A percentile compares a stretch with the other conserved stretches of the same genome.
Evolutionary conservation across 768 basidiomycete species (phyloP).

Genomic region (Saitozyma sp.): DNA sequence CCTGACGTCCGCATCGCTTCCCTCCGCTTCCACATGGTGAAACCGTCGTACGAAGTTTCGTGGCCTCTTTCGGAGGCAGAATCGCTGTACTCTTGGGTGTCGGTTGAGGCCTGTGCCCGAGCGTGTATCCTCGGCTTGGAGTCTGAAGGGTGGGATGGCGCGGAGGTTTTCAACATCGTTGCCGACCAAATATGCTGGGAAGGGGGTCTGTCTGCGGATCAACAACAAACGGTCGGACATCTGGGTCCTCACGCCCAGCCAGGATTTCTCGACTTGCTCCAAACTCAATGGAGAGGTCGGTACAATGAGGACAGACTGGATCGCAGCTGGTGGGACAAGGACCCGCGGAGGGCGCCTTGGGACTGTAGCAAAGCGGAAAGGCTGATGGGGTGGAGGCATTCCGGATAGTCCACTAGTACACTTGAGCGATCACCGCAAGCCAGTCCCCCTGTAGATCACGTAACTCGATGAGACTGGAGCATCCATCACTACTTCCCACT

Average conservation of each 20-base stretch:
- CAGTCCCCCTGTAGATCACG: too few species aligned
- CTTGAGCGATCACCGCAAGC: too few species aligned
- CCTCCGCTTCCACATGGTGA: constrained; percentile 57
- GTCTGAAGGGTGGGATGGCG: constrained; percentile 55
- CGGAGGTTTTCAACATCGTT: constrained; percentile 69
- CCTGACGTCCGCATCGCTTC: constrained; percentile 66
- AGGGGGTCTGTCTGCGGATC: constrained; percentile 18
- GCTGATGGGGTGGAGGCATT: constrained; percentile 62
- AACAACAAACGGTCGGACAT: too few species aligned
- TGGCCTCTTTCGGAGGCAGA: background rate
- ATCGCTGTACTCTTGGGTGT: constrained; percentile 68
- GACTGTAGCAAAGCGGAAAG: constrained; percentile 66
- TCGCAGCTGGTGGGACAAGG: constrained; percentile 9
- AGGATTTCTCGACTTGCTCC: constrained; percentile 5
- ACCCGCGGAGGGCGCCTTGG: constrained; percentile 60
- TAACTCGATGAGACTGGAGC: too few species aligned
- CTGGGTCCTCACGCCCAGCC: background rate
- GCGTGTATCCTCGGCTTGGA: constrained; percentile 66
- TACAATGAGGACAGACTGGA: constrained; percentile 55
- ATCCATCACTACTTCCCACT: too few species aligned
- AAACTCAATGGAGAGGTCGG: constrained; percentile 9
- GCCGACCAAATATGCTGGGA: constrained; percentile 61
- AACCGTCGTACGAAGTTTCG: constrained; percentile 55
- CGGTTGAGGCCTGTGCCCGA: constrained; percentile 65
- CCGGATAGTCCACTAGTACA: too few species aligned